A percentile compares a stretch with the other conserved stretches of the same genome.
These are phyloP conservation scores for Kodamaea kakaduensis DNA, from an alignment of 805 yeast species.

Conservation along the genomic window DNA sequence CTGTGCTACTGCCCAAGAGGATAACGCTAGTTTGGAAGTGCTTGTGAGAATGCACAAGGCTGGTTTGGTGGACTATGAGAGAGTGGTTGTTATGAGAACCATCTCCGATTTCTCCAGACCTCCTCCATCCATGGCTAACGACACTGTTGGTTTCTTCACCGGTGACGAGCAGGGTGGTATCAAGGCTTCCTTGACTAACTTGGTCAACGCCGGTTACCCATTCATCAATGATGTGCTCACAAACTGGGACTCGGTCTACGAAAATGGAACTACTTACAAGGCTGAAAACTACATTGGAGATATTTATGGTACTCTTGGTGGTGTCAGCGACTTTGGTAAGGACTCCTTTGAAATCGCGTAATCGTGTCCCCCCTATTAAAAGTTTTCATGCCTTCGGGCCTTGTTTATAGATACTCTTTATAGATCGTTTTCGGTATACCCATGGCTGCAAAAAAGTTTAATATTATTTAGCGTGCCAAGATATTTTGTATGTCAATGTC, in stretches of 20 bases:
- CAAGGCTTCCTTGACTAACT: constrained; percentile 45
- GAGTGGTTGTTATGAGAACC: constrained; percentile 58
- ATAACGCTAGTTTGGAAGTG: constrained; percentile 61
- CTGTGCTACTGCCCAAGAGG: constrained; percentile 65
- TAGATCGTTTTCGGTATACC: background rate
- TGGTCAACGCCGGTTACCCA: constrained; percentile 52
- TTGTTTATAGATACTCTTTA: too few relatives aligned
- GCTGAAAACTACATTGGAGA: constrained; percentile 61
- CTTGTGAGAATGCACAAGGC: constrained; percentile 49
- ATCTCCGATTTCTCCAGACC: constrained; percentile 57
- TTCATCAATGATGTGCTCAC: constrained; percentile 48
- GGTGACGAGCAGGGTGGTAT: constrained; percentile 50
- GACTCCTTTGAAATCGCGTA: constrained; percentile 18
- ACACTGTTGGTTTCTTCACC: constrained; percentile 49
- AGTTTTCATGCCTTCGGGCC: too few relatives aligned
- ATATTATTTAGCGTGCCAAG: too few relatives aligned
- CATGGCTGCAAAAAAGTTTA: too few relatives aligned
- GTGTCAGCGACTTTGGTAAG: constrained; percentile 38
- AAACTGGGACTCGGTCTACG: constrained; percentile 44
- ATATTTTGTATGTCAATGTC: too few relatives aligned
- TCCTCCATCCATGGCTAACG: constrained; percentile 41
- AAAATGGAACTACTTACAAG: constrained; percentile 28
- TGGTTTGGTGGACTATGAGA: constrained; percentile 53
- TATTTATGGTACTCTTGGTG: constrained; percentile 51
- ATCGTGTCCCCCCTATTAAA: too few relatives aligned